These are phyloP conservation scores for Sisymbrium altissimum DNA, from an alignment of 345 rosid species.

Conservation along the genomic window DNA sequence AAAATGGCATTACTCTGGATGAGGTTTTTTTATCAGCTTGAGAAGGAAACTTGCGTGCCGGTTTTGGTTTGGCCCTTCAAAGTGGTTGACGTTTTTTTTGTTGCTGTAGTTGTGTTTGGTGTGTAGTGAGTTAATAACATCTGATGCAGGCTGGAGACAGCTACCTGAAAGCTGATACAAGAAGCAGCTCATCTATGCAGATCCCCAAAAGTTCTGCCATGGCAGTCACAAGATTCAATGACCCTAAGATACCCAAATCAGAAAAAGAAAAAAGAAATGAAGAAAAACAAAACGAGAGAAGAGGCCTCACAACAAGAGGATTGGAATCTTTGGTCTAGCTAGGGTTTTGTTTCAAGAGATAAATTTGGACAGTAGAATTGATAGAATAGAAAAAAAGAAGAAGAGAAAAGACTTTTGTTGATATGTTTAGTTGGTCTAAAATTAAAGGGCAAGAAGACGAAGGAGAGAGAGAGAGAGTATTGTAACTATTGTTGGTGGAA, in stretches of 20 bases:
- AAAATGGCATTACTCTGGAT: slow-evolving; percentile 15
- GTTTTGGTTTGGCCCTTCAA: slow-evolving; percentile 25
- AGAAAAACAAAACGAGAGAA: not conserved
- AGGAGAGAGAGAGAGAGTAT: slow-evolving; percentile 6
- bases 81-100: slow-evolving; percentile 31
- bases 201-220: slow-evolving; percentile 51
- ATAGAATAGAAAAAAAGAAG: not conserved
- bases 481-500: slow-evolving; percentile 24
- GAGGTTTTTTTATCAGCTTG: not conserved
- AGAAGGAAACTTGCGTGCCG: slow-evolving; percentile 23
- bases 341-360: slow-evolving; percentile 11
- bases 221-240: slow-evolving; percentile 45
- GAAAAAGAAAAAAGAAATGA: slow-evolving; percentile 2
- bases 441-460: slow-evolving; percentile 13
- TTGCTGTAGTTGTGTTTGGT: slow-evolving; percentile 23
- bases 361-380: slow-evolving; percentile 5
- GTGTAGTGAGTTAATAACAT: slow-evolving; percentile 32
- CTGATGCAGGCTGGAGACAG: slow-evolving; percentile 36
- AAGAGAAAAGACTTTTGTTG: not conserved
- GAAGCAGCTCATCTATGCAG: slow-evolving; percentile 34
- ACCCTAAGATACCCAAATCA: slow-evolving; percentile 35
- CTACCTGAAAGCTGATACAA: slow-evolving; percentile 40
- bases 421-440: slow-evolving; percentile 22
- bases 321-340: slow-evolving; percentile 23
- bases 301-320: not conserved